Evolutionary conservation across 345 rosid genomes (phyloP).

Genomic region (Heritiera fomes): DNA sequence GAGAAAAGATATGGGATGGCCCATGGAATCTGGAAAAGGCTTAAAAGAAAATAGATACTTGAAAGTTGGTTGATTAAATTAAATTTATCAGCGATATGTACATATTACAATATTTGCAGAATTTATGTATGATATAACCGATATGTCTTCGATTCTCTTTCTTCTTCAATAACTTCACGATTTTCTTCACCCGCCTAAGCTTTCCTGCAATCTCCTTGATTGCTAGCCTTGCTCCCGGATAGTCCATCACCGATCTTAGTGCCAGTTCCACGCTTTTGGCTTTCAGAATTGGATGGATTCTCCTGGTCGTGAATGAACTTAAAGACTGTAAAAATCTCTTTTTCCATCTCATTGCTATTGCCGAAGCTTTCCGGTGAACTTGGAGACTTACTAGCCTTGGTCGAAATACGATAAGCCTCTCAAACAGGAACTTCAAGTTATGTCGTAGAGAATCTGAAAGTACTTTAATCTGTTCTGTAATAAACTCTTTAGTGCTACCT

Average conservation of each 20-base stretch:
- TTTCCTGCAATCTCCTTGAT: neutral
- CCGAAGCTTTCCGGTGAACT: neutral
- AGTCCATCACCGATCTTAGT: neutral
- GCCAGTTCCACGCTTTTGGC: neutral
- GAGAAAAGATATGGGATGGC: no score
- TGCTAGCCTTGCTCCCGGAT: neutral
- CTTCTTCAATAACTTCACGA: neutral
- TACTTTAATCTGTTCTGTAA: neutral
- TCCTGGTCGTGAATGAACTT: neutral
- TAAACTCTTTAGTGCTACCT: neutral
- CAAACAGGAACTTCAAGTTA: neutral
- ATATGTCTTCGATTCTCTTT: neutral
- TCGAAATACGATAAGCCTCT: neutral
- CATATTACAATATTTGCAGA: no score
- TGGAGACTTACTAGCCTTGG: neutral
- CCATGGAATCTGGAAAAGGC: no score
- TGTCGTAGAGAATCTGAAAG: neutral
- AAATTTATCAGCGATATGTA: no score
- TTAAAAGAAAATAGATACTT: no score
- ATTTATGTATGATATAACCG: slow-evolving; percentile 5
- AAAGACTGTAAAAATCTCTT: neutral
- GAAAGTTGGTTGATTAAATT: no score
- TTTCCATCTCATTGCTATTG: neutral
- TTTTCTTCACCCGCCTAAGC: neutral
- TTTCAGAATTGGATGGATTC: neutral